Base-by-base conservation (phyloP, 768 basidiomycete species). In the Boletus reticulatus region DNA sequence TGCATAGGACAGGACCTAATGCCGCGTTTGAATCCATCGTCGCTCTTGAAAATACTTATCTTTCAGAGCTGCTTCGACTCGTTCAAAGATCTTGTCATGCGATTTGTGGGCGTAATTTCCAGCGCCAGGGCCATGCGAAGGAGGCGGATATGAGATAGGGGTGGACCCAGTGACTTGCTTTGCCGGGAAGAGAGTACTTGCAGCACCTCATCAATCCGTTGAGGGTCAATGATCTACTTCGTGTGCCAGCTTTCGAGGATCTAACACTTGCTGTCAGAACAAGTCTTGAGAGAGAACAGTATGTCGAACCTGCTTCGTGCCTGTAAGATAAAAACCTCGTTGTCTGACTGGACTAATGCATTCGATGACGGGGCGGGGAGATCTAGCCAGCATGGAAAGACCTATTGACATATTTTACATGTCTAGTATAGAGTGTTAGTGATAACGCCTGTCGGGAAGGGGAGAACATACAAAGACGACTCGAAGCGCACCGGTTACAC, bases 1-100 rank as follows among this genome's bases (percentile, higher is more conserved):
- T 6, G n/a, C n/a, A n/a, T 43, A 32, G 4, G 46, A 27, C 11
- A 27, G 31, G 20, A 43, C 29, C 22, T 54, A 46, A 27, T 38
- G 41, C 24, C 48, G 53, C 5, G 46, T 46, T 19, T 53, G 53
- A 9, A 53, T 46, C 46, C 53, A 48, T 10, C 46, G 46, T 19
- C 53, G 46, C 20, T 54, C 53, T 4, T 32, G 32, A 20, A 48
- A 32, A 14, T 39, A 32, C 19, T 96, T 96, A 94, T 58, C 94
- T 83, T 64, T 95, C 94, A 3, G 93, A 79, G 69, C 94, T 63
- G 95, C 93, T 69, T 96, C 92, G 60, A 95, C 92, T 12, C 92
- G 85, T 55, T 88, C 85, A 66, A 92, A 80, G 32, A 92, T 82
- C 48, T 94, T 91, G 19, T 74, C 72, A 10, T 81, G 80, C 3